Base-by-base conservation (phyloP, 2,329 filamentous ascomycete genomes). In the Diaporthe vexans region DNA sequence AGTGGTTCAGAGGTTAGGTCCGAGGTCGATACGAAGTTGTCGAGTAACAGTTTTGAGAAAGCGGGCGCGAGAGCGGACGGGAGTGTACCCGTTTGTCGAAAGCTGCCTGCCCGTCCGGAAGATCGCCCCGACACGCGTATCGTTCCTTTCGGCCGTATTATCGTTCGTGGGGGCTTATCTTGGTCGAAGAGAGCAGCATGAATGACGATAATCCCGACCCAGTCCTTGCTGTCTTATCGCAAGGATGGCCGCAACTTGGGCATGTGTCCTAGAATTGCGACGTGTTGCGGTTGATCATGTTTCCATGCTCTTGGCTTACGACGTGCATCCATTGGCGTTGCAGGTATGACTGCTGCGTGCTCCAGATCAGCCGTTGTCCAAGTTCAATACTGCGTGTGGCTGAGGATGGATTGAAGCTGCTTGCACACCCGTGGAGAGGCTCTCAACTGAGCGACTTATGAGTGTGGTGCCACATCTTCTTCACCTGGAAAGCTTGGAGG, bases 71-170 rank as follows among this genome's bases (percentile, higher is more conserved):
- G 10, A 33, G 26, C 1, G 17, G 2, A 3, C 46, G 48, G 6
- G 2, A 13, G 46, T 37, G 29, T 26, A 24, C 21, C 2, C 13
- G 26, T 35, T 21, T 43, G 24, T 9, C 40, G 24, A 33, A 29
- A 13, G 5, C 19, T n/a, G 46, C n/a, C 11, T 2, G 63, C n/a
- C 11, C 7, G 11, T 10, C 33, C 63, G 63, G 63, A 67, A 67
- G 13, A 37, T 17, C 63, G 63, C 21, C 46, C 63, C 63, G 63
- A 52, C 3, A 17, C 8, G 37, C 63, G 52, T 26, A 67, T 67
- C 46, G 29, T 46, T 52, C 29, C 46, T 40, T 1, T 52, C 15
- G 29, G 6, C 9, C 63, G 46, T 52, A 21, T 19, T 11, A 26
- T 26, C 4, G 19, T 1, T 67, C 21, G 19, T 26, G 61, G 63